Conservation (phyloP, 2,329 filamentous ascomycete genomes). For the Akanthomyces lecanii region DNA sequence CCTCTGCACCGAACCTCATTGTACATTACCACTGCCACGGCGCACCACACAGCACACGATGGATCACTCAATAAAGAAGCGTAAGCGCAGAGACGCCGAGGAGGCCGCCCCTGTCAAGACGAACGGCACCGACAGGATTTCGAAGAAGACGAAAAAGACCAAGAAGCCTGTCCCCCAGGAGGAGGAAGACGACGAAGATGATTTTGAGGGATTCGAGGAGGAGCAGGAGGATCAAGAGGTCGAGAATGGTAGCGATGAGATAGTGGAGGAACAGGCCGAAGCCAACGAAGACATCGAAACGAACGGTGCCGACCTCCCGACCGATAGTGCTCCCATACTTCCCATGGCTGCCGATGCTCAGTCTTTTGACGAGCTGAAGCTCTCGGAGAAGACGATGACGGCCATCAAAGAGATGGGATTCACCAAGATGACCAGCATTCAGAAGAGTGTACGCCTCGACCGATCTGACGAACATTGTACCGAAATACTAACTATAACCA, state of each 20-base stretch:
- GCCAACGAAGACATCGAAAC: conserved; percentile 30
- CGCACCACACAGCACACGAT: conserved; percentile 23
- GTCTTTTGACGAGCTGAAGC: conserved; percentile 74
- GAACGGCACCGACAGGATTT: conserved; percentile 16
- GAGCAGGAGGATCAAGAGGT: conserved; percentile 25
- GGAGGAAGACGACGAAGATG: conserved; percentile 26
- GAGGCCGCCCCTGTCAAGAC: conserved; percentile 25
- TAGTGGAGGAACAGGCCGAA: conserved; percentile 28
- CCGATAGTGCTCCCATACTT: conserved; percentile 44
- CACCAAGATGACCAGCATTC: conserved; percentile 92
- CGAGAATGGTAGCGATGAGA: conserved; percentile 25
- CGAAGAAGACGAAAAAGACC: conserved; percentile 41
- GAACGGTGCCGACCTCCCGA: conserved; percentile 30
- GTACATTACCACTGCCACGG: not conserved
- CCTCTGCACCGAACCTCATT: conserved; percentile 1
- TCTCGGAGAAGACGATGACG: conserved; percentile 84
- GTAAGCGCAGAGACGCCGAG: conserved; percentile 37
- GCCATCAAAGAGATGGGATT: conserved; percentile 91
- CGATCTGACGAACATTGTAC: not conserved
- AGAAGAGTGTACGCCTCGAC: conserved; percentile 51
- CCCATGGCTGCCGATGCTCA: conserved; percentile 58
- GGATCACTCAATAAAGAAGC: conserved; percentile 39
- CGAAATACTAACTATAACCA: conserved; percentile 17
- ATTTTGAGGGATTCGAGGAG: conserved; percentile 28
- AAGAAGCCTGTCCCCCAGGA: conserved; percentile 32